Evolutionary conservation across 2,329 filamentous ascomycete species (phyloP), one percentile per base, ranked within the genome.

Genomic region (Microsporum audouinii): DNA sequence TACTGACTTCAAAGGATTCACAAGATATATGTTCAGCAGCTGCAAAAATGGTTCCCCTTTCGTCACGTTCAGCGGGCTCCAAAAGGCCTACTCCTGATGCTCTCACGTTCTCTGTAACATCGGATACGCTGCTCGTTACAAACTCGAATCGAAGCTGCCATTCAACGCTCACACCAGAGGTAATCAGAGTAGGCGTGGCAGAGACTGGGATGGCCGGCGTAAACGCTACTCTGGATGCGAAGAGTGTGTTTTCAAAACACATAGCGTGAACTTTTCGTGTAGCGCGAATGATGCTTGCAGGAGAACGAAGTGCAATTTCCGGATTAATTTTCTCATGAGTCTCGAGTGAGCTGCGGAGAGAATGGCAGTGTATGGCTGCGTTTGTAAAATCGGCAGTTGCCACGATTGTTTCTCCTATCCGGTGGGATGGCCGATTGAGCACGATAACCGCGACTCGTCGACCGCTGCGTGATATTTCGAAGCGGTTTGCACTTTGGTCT

Each of bases 121-220:
- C 68, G 36, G 73, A 71, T 7, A 68, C 66, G 45, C 81, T 83
- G 4, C 88, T 86, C 4, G 92, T 92, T 31, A 96, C 91, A 74
- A 99, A 99, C 74, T 97, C 91, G 62, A 99, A 84, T 1, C 89
- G 80, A 38, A 99, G 78, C 71, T 88, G 88, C 94, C 94, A 99
- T 66, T 90, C 88, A 31, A 96, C 78, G 65, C 84, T 88, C 2
- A 99, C 84, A 1, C 91, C 91, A 63, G 85, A 95, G 0, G 94
- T 99, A 55, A 95, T 82, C 66, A 99, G 95, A 65, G 94, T 91
- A 0, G 94, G 94, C 0, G 91, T 96, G 0, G 89, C 91, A 12
- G 81, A 81, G 17, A 88, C 82, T 0, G 94, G 94, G 57, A 99
- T 91, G 0, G 89, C 88, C 0, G 91, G 88, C 6, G 81, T 86